Percentiles rank a stretch among this genome's conserved stretches.
Conservation (phyloP, 2,329 filamentous ascomycete genomes). For the Tolypocladium inflatum region DNA sequence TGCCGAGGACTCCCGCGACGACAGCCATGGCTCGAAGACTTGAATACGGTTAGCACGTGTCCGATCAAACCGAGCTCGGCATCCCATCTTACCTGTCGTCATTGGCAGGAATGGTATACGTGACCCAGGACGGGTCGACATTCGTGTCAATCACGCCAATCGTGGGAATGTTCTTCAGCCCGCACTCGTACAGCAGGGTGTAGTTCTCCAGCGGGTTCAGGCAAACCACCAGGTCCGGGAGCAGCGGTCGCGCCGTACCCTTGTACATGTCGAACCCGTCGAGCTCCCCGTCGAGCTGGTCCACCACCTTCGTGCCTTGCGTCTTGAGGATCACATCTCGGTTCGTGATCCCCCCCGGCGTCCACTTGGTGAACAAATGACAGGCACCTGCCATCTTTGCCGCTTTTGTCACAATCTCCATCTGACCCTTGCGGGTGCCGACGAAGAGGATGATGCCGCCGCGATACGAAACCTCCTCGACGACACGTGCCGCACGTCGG, state of each 20-base stretch:
- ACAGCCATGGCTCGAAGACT: slow-evolving; percentile 75
- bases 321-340: slow-evolving; percentile 75
- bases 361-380: slow-evolving; percentile 90
- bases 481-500: slow-evolving; percentile 84
- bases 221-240: slow-evolving; percentile 86
- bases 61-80: not conserved
- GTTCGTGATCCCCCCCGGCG: slow-evolving; percentile 85
- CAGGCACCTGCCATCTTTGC: slow-evolving; percentile 70
- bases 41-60: slow-evolving; percentile 12
- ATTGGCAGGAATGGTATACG: slow-evolving; percentile 93
- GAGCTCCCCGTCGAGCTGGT: slow-evolving; percentile 57
- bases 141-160: slow-evolving; percentile 95
- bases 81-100: slow-evolving; percentile 65
- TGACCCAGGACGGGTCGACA: slow-evolving; percentile 84
- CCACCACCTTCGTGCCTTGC: slow-evolving; percentile 63
- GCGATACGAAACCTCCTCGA: slow-evolving; percentile 73
- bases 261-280: slow-evolving; percentile 57
- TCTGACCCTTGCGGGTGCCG: slow-evolving; percentile 76
- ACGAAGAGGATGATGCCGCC: slow-evolving; percentile 87
- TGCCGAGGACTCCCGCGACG: slow-evolving; percentile 76
- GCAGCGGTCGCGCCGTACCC: slow-evolving; percentile 53
- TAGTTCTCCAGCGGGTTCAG: slow-evolving; percentile 92
- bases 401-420: slow-evolving; percentile 69
- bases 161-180: slow-evolving; percentile 77
- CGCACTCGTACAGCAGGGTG: slow-evolving; percentile 83